Evolutionary conservation across 768 basidiomycete species (phyloP).

Genomic region (Lyophyllum shimeji): DNA sequence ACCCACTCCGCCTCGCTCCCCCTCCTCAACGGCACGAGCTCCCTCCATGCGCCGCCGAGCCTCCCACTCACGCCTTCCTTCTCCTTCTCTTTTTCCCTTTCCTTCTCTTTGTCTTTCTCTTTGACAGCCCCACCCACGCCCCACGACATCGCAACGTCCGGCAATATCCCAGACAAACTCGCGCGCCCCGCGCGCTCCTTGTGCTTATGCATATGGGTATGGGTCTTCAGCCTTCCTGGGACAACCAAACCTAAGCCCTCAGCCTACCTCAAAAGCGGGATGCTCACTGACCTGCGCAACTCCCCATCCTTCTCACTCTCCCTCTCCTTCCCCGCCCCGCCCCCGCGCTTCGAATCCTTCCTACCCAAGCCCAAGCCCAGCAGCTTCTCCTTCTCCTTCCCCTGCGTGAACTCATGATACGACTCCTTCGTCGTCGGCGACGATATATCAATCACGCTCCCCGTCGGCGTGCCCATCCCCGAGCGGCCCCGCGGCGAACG

Average conservation of each 20-base stretch:
- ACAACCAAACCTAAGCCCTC: not conserved
- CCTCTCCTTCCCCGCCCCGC: not conserved
- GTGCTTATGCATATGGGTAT: not conserved
- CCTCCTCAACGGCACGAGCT: slow-evolving; percentile 12
- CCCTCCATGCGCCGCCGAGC: not conserved
- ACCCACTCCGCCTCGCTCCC: not conserved
- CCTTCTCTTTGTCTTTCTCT: not conserved
- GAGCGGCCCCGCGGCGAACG: slow-evolving; percentile 8
- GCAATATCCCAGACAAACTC: slow-evolving; percentile 1
- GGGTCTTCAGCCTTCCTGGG: slow-evolving; percentile 14
- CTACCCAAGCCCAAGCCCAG: too few species aligned
- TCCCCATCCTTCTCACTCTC: not conserved
- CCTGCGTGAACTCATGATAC: not conserved
- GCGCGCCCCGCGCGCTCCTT: not conserved
- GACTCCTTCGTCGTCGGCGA: slow-evolving; percentile 1
- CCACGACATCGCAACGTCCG: not conserved
- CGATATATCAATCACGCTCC: slow-evolving; percentile 19
- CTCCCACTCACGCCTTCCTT: not conserved
- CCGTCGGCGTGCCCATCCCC: not conserved
- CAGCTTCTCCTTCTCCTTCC: not conserved
- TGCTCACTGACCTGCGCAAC: slow-evolving; percentile 3
- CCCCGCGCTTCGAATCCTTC: too few species aligned
- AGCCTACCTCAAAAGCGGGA: not conserved
- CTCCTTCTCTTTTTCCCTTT: not conserved
- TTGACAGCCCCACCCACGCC: not conserved